A percentile compares a stretch with the other conserved stretches of the same genome.
Evolutionary conservation across 2,329 filamentous ascomycete species (phyloP).

Genomic region (Scolecobasidium constrictum): DNA sequence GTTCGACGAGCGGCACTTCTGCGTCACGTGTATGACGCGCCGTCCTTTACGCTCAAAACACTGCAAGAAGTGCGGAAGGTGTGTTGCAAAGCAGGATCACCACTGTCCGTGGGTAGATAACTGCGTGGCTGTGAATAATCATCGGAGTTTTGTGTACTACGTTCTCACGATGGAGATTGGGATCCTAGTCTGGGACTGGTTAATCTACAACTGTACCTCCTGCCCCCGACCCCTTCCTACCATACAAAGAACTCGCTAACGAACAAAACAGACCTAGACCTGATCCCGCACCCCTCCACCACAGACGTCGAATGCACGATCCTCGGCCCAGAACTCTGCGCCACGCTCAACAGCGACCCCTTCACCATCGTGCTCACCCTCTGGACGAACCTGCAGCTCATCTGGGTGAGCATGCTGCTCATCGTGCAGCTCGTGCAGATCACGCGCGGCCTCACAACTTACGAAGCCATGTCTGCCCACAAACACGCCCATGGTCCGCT

Average conservation of each 20-base stretch:
- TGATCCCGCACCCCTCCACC: conserved; percentile 39
- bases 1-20: conserved; percentile 92
- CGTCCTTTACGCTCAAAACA: conserved; percentile 92
- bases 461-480: conserved; percentile 86
- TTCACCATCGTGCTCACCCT: conserved; percentile 71
- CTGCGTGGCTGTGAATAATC: conserved; percentile 90
- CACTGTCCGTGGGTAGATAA: conserved; percentile 98
- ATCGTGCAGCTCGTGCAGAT: conserved; percentile 91
- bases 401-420: conserved; percentile 95
- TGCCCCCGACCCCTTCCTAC: background rate
- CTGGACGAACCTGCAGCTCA: conserved; percentile 76
- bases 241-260: background rate
- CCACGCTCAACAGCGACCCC: conserved; percentile 65
- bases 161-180: conserved; percentile 67
- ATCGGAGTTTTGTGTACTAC: conserved; percentile 91
- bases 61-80: conserved; percentile 81
- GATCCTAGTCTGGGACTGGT: conserved; percentile 58
- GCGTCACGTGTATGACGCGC: conserved; percentile 86
- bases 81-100: conserved; percentile 93
- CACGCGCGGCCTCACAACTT: conserved; percentile 86
- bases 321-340: conserved; percentile 64
- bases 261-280: conserved; percentile 46
- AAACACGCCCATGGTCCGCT: conserved; percentile 50
- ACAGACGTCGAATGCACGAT: conserved; percentile 54
- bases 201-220: conserved; percentile 60